Evolutionary conservation across 495 filamentous ascomycete genomes (phyloP).

Genomic region (Tuber magnatum): DNA sequence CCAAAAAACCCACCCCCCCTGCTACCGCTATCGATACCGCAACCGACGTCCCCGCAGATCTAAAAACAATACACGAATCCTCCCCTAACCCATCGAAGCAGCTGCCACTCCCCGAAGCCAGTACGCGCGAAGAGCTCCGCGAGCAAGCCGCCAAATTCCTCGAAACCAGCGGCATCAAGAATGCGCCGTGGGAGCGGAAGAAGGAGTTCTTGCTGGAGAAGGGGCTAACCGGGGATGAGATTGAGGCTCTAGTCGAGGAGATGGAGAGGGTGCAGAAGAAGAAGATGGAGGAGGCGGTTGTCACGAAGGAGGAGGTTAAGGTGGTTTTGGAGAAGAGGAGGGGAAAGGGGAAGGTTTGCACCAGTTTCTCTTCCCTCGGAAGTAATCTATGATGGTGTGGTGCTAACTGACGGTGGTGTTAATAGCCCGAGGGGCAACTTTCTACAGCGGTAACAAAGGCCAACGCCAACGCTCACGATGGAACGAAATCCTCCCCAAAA

Average conservation of each 20-base stretch:
- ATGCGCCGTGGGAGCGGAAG: constrained; percentile 65
- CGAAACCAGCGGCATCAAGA: constrained; percentile 65
- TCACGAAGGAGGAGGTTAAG: constrained; percentile 26
- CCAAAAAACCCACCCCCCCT: constrained; percentile 8
- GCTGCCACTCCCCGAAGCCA: constrained; percentile 25
- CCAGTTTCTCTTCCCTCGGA: background rate
- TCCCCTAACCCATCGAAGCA: constrained; percentile 33
- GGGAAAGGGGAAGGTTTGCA: constrained; percentile 1
- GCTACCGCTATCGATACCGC: constrained; percentile 5
- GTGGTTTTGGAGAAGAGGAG: background rate
- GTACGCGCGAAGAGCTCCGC: constrained; percentile 48
- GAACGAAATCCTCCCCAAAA: constrained; percentile 9
- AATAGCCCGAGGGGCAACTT: constrained; percentile 20
- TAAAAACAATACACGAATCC: constrained; percentile 37
- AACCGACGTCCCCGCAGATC: constrained; percentile 15
- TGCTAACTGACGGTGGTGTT: constrained; percentile 1
- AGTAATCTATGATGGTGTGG: background rate
- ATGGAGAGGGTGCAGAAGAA: constrained; percentile 11
- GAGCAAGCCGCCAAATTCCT: constrained; percentile 73
- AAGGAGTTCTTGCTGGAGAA: constrained; percentile 72
- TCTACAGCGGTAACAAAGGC: constrained; percentile 1
- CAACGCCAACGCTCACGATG: constrained; percentile 19
- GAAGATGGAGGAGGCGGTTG: constrained; percentile 42
- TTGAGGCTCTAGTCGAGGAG: constrained; percentile 56
- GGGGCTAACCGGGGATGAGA: constrained; percentile 61